A percentile compares a stretch with the other conserved stretches of the same genome.
phyloP scores from a whole-genome alignment of 345 rosid genomes.

The Syzygium aqueum region DNA sequence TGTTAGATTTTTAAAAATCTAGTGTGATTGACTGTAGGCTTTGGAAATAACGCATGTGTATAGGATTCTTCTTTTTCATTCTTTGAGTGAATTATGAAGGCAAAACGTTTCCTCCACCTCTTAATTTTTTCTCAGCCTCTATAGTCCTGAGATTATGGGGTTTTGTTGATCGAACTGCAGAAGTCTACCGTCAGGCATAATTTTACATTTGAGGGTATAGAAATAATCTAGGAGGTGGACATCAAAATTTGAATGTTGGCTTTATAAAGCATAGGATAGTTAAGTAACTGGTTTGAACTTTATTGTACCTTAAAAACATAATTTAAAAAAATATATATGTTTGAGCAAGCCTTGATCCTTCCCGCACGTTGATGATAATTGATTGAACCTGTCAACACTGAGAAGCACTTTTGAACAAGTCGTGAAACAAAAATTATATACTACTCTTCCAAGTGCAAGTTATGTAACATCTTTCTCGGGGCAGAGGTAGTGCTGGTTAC shows the following conservation, averaged over 20 bases:
- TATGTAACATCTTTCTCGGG: neutral
- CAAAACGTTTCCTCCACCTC: no score
- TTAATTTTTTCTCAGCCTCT: no score
- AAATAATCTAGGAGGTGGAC: neutral
- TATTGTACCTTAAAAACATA: neutral
- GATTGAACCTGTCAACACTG: neutral
- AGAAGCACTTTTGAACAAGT: neutral
- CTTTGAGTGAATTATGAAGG: no score
- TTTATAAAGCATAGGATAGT: neutral
- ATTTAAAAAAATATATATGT: neutral
- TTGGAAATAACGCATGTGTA: no score
- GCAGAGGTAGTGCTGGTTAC: fast-evolving
- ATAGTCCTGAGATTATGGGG: no score
- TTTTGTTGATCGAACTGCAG: no score
- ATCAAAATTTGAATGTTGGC: neutral
- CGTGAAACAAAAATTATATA: neutral
- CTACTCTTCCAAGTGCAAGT: neutral
- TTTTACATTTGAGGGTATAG: no score
- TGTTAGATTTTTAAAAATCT: no score
- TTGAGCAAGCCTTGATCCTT: neutral
- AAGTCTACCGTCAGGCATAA: no score
- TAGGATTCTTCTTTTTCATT: no score
- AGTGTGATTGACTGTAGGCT: no score
- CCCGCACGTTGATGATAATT: neutral
- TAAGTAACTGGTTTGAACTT: neutral